A percentile compares a stretch with the other conserved stretches of the same genome.
These are phyloP conservation scores for Scheffersomyces coipomensis DNA, from an alignment of 805 yeast genomes.

Conservation along the genomic window DNA sequence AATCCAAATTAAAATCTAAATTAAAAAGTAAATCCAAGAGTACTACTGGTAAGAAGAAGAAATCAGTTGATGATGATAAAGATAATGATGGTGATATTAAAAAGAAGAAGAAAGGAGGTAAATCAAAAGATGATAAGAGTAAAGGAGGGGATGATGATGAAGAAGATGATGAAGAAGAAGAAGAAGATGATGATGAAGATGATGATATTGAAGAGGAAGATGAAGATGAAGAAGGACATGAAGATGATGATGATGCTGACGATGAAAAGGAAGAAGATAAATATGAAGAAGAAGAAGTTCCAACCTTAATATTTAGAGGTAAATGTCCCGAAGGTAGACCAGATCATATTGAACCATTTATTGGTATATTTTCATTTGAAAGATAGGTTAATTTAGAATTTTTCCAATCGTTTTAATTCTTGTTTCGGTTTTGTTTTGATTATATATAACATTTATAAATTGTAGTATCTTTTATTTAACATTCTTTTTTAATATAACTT, in stretches of 20 bases:
- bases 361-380: constrained; percentile 55
- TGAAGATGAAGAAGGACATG: constrained; percentile 1
- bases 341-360: constrained; percentile 51
- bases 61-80: no score
- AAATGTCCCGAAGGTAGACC: constrained; percentile 54
- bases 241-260: constrained; percentile 7
- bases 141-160: neutral
- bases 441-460: neutral
- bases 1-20: neutral
- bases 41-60: neutral
- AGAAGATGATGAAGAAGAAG: neutral
- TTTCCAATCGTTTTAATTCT: neutral
- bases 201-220: neutral
- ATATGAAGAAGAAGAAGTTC: constrained; percentile 41
- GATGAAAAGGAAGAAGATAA: constrained; percentile 17
- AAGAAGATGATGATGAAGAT: neutral
- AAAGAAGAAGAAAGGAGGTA: neutral
- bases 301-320: constrained; percentile 50
- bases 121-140: neutral
- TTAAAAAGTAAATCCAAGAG: neutral
- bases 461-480: no score
- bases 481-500: no score
- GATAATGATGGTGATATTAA: no score
- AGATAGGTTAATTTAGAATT: constrained; percentile 17
- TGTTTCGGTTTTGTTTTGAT: neutral